These are phyloP conservation scores for Hirsutella rhossiliensis DNA, from an alignment of 2,329 filamentous ascomycete species.

Conservation along the genomic window DNA sequence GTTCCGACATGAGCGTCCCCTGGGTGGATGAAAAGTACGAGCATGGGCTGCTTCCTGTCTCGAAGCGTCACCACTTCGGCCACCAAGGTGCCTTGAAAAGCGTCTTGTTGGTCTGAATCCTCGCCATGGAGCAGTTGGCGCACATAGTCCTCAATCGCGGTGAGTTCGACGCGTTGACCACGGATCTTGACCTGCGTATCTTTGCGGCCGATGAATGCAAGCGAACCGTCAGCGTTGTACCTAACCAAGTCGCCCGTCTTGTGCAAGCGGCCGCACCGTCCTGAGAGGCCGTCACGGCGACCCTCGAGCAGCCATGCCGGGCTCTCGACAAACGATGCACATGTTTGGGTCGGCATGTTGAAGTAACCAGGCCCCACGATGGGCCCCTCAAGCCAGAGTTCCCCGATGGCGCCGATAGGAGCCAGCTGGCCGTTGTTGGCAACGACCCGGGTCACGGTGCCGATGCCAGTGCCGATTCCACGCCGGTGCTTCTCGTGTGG, in stretches of 20 bases:
- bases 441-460: constrained; percentile 8
- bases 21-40: too few relatives aligned
- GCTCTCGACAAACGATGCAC: constrained; percentile 10
- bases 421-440: constrained; percentile 5
- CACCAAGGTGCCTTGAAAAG: neutral
- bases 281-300: neutral
- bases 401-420: constrained; percentile 7
- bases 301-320: constrained; percentile 4
- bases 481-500: neutral
- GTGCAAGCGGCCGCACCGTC: constrained; percentile 19
- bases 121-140: neutral
- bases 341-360: constrained; percentile 6
- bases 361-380: constrained; percentile 9
- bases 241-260: constrained; percentile 34
- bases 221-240: constrained; percentile 18
- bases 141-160: constrained; percentile 8
- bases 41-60: neutral
- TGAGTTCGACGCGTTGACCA: constrained; percentile 38
- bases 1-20: too few relatives aligned
- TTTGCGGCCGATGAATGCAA: constrained; percentile 23
- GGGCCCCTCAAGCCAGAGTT: constrained; percentile 9
- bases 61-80: constrained; percentile 2
- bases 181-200: constrained; percentile 36
- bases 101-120: too few relatives aligned
- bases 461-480: constrained; percentile 2